Percentiles rank a stretch among this genome's conserved stretches.
Conservation (phyloP, 805 yeast species). For the Saturnispora sanitii region DNA sequence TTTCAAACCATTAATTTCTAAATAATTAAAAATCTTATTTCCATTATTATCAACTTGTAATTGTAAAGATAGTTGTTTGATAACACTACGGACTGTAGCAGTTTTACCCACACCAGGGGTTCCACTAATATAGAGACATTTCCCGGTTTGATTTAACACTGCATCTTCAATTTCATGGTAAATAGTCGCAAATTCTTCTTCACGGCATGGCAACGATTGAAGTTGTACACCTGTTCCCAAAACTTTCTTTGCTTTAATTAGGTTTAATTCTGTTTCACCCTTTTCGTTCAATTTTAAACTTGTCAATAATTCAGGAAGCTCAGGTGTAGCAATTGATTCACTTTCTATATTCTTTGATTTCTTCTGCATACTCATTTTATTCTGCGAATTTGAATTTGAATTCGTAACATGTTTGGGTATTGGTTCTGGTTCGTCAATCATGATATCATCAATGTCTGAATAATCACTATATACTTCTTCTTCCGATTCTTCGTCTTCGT, state of each 20-base stretch:
- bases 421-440: constrained; percentile 2
- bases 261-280: constrained; percentile 16
- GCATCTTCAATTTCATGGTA: constrained; percentile 64
- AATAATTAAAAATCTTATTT: constrained; percentile 44
- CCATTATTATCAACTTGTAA: constrained; percentile 16
- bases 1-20: constrained; percentile 89
- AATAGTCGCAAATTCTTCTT: constrained; percentile 64
- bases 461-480: background rate
- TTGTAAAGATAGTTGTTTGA: constrained; percentile 46
- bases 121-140: constrained; percentile 86
- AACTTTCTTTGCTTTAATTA: constrained; percentile 31
- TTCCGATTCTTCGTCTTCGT: constrained; percentile 8
- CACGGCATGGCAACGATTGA: constrained; percentile 72
- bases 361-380: background rate
- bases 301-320: constrained; percentile 11
- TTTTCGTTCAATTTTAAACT: constrained; percentile 7
- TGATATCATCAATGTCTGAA: constrained; percentile 6
- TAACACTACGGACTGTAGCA: constrained; percentile 81
- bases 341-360: background rate
- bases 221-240: constrained; percentile 32
- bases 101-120: constrained; percentile 98
- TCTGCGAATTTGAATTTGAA: constrained; percentile 1
- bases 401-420: background rate
- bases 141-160: constrained; percentile 59
- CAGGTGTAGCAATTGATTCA: constrained; percentile 1